Percentiles rank a stretch among this genome's conserved stretches.
Evolutionary conservation across 805 yeast species (phyloP).

Genomic region (Candida silvicultrix): DNA sequence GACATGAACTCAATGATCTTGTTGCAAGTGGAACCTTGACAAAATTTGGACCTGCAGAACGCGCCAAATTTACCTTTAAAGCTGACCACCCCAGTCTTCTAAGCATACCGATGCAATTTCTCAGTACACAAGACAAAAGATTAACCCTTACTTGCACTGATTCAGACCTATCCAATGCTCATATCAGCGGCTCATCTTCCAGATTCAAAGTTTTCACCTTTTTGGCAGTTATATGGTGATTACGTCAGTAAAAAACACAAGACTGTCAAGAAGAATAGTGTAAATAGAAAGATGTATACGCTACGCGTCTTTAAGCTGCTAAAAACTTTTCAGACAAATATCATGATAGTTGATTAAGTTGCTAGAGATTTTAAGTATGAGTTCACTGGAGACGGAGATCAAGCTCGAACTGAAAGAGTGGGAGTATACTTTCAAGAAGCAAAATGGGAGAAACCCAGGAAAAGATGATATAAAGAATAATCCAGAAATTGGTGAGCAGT

Average conservation of each 20-base stretch:
- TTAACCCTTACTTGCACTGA: too few relatives aligned
- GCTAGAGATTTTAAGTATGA: background rate
- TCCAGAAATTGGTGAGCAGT: conserved; percentile 25
- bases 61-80: background rate
- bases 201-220: background rate
- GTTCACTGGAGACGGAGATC: conserved; percentile 15
- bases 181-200: too few relatives aligned
- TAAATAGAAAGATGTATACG: background rate
- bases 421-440: conserved; percentile 40
- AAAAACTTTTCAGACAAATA: background rate
- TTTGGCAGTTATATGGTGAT: background rate
- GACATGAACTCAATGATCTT: background rate
- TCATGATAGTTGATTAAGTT: background rate
- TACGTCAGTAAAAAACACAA: background rate
- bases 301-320: background rate
- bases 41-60: background rate
- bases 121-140: too few relatives aligned
- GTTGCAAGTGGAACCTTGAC: background rate
- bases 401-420: conserved; percentile 45
- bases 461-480: conserved; percentile 39
- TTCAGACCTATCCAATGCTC: too few relatives aligned
- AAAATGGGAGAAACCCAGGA: conserved; percentile 38
- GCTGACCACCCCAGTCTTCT: background rate
- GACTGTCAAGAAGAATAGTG: background rate
- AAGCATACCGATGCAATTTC: too few relatives aligned